Evolutionary conservation across 1,284 basidiomycete genomes (phyloP).

Genomic region (Rhodotorula sp.): DNA sequence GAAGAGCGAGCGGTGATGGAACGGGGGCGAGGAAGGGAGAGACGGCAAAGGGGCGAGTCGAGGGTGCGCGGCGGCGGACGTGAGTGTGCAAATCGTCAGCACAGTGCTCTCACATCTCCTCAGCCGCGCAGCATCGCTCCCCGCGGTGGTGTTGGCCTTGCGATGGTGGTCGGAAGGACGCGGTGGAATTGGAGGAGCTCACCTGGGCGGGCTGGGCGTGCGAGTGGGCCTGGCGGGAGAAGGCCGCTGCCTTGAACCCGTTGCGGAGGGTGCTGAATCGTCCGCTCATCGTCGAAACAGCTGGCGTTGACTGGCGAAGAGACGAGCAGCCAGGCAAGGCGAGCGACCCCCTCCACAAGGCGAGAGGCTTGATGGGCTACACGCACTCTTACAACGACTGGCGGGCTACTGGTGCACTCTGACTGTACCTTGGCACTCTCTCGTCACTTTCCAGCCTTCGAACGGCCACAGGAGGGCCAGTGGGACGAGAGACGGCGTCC

Average conservation of each 20-base stretch:
- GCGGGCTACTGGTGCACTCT: too few species aligned
- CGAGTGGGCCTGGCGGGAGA: conserved; percentile 21
- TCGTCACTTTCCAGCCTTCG: too few species aligned
- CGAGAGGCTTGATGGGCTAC: not conserved
- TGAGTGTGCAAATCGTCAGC: too few species aligned
- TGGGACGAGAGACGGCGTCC: too few species aligned
- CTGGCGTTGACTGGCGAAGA: not conserved
- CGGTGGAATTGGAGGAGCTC: not conserved
- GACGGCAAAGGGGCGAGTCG: not conserved
- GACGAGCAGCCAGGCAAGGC: not conserved
- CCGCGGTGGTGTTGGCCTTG: too few species aligned
- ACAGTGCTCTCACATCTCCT: too few species aligned
- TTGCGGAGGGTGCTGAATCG: conserved; percentile 13
- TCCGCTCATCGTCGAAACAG: conserved; percentile 6
- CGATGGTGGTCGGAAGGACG: too few species aligned
- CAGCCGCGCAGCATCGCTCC: too few species aligned
- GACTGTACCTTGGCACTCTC: too few species aligned
- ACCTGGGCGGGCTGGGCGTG: conserved; percentile 19
- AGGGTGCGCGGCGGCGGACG: not conserved
- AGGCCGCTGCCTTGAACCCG: too few species aligned
- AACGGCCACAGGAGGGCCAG: too few species aligned
- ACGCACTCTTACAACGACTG: not conserved
- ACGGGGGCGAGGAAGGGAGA: not conserved
- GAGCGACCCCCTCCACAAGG: not conserved
- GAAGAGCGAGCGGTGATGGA: not conserved